phyloP scores from a whole-genome alignment of 78 protist species.

The Chrysochromulina parva region DNA sequence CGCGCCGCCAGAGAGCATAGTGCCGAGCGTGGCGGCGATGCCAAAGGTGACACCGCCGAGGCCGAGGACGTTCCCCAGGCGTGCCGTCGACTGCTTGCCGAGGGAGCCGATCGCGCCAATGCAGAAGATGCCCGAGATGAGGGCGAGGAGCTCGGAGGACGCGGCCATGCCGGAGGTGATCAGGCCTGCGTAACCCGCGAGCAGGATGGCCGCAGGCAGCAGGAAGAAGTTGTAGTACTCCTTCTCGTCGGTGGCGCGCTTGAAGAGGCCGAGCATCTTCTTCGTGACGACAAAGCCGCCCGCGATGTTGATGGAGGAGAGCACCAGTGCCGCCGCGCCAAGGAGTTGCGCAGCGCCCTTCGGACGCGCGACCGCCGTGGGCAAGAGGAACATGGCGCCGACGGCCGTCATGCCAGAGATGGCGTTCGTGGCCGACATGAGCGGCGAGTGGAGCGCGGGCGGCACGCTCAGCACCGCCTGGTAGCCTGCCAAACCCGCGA shows the following conservation, averaged over 20 bases:
- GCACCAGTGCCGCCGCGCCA: conserved; percentile 73
- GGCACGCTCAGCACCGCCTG: conserved; percentile 90
- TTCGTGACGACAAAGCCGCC: conserved; percentile 96
- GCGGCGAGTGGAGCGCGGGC: conserved; percentile 97
- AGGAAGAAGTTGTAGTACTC: conserved; percentile 35
- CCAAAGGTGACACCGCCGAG: conserved; percentile 40
- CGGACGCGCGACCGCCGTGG: conserved; percentile 42
- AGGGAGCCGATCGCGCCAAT: conserved; percentile 29
- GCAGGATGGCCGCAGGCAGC: conserved; percentile 38
- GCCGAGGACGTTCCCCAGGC: conserved; percentile 38
- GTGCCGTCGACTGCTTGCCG: conserved; percentile 32
- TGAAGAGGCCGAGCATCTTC: conserved; percentile 95
- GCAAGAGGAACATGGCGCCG: conserved; percentile 87
- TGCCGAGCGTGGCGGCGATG: conserved; percentile 24
- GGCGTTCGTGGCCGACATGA: conserved; percentile 97
- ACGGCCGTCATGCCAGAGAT: conserved; percentile 92
- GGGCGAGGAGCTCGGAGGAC: not conserved
- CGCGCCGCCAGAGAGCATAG: not conserved
- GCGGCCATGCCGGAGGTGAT: not conserved
- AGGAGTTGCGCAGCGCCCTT: conserved; percentile 20
- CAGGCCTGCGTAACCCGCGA: not conserved
- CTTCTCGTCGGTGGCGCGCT: conserved; percentile 23
- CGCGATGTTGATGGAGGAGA: conserved; percentile 89
- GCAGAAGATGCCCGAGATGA: conserved; percentile 31
- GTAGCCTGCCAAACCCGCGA: conserved; percentile 49